Base-by-base conservation (phyloP, 345 rosid genomes). In the Rhizophora apiculata region DNA sequence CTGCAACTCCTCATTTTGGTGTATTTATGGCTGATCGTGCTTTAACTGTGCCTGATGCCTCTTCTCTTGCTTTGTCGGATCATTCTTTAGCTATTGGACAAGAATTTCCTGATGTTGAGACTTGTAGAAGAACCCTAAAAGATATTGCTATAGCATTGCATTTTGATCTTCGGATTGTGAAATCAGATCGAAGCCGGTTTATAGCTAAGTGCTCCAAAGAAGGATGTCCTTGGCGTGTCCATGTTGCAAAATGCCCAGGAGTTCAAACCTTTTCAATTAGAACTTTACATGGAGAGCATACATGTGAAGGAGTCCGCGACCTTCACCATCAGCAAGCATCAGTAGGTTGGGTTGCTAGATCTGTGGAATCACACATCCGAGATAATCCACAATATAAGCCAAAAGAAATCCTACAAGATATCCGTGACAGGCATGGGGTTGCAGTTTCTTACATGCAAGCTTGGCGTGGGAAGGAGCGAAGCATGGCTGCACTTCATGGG, bases 371-470 rank as follows among this genome's bases (percentile, higher is more conserved):
- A 30, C 90, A 97, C 20, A 81, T 95, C 74, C 87, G 98, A 56
- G 97, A 92, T 74, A 95, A 95, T 74, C 99, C 99, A 20, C 99
- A 85, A 71, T 95, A 85, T 78, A 95, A 92, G 76, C 99, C 99
- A 0, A 92, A 92, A 72, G 94, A 95, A 82, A 95, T 95, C 57
- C 81, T 95, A 80, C 97, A 95, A 79, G 98, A 90, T 67, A 95
- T 95, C 71, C 88, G 94, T 6, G 98, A 95, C 54, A 85, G 85
- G 78, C 99, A 95, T 78, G 99, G 99, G 26, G 99, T 95, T 81
- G 94, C 96, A 3, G 99, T 95, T 62, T 95, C 99, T 69, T 95
- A 95, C 74, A 95, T 95, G 99, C 99, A 95, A 80, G 99, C 99
- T 61, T 95, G 99, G 99, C 99, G 99, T 2, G 99, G 99, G 73